Evolutionary conservation across 345 rosid genomes (phyloP), one percentile per base, ranked within the genome.

Genomic region (Eucalyptus regnans): DNA sequence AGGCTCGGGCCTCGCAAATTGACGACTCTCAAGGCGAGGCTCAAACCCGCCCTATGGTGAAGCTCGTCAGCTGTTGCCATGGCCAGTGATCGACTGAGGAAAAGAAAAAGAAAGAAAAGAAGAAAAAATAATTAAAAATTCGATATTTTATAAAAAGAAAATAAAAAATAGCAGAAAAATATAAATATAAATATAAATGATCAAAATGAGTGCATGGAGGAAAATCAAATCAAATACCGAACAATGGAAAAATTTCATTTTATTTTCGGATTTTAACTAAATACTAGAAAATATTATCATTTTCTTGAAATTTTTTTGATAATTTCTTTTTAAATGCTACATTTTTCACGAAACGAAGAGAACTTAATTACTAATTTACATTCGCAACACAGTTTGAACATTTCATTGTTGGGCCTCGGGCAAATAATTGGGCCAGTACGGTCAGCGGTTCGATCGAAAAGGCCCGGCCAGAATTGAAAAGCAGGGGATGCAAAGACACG

Each of bases 41-140:
- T 3, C 0, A 5, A 52, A 52, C 58, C 0, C 0, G 0, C 23
- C 2, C 58, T 52, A 52, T 0, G 0, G 0, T 3, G 58, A 52
- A 52, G 23, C 5, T 52, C 0, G 0, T 0, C 0, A 0, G 4
- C 9, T 1, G 0, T 52, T 0, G 9, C 58, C 58, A 20, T 52
- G 1, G 1, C 25, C 2, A 18, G 1, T 0, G 2, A 52, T 52
- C 1, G 2, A 52, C 9, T 52, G 3, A 52, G 4, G 23, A 52
- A 52, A 52, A 52, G 9, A 52, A 52, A 52, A 3, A 3, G 2
- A 52, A 20, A 20, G 1, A 52, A 7, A 18, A 18, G 0, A 52
- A 7, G 1, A 52, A 17, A 16, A 52, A 52, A 52, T 51, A 0
- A 52, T 17, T 7, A 20, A 20, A 52, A 52, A 20, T 3, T 52